Evolutionary conservation across 768 basidiomycete genomes (phyloP).

Genomic region (Botryobasidium botryosum): DNA sequence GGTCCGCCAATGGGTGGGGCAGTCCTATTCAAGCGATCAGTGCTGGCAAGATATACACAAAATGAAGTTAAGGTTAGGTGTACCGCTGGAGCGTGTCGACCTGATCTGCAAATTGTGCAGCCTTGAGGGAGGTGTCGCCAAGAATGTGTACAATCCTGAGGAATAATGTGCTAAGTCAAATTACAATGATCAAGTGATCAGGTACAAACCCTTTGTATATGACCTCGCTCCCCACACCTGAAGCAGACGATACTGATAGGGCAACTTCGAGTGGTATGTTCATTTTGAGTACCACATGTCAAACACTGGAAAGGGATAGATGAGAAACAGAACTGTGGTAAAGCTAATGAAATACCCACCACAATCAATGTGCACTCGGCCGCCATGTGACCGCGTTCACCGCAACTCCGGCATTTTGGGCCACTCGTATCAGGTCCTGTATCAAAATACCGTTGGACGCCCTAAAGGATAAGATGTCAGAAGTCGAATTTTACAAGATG

Average conservation of each 20-base stretch:
- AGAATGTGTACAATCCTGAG: no score
- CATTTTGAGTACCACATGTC: conserved; percentile 65
- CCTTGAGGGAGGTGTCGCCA: no score
- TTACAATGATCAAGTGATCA: conserved; percentile 1
- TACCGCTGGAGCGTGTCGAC: conserved; percentile 31
- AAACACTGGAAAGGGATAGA: conserved; percentile 35
- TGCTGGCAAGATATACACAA: not conserved
- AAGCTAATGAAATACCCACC: conserved; percentile 26
- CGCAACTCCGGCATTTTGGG: conserved; percentile 60
- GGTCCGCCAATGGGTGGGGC: conserved; percentile 65
- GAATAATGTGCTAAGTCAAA: conserved; percentile 16
- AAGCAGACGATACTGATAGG: conserved; percentile 71
- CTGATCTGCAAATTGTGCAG: conserved; percentile 54
- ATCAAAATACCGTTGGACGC: conserved; percentile 39
- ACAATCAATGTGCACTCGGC: conserved; percentile 53
- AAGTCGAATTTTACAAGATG: not conserved
- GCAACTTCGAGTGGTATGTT: conserved; percentile 61
- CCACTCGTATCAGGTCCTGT: conserved; percentile 26
- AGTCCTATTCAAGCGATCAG: conserved; percentile 37
- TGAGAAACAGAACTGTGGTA: not conserved
- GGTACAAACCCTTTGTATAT: conserved; percentile 51
- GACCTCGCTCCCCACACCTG: conserved; percentile 70
- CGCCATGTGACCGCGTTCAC: conserved; percentile 54
- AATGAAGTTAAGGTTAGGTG: not conserved
- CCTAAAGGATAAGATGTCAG: conserved; percentile 2